Conservation (phyloP, 768 basidiomycete species). For the Clitopilus passeckerianus region DNA sequence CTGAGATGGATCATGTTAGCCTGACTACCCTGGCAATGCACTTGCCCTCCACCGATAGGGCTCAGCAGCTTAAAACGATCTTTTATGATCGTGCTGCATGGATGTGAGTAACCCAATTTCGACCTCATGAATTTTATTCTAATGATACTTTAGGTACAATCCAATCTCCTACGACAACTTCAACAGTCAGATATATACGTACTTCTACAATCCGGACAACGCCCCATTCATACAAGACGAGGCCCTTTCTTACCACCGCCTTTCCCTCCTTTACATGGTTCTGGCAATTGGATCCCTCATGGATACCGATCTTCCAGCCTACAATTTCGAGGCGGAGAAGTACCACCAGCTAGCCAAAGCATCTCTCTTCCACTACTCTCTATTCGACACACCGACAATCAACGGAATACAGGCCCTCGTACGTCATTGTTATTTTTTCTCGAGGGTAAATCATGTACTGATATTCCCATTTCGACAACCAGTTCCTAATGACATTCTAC, state of each 20-base stretch:
- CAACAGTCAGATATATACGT: slow-evolving; percentile 51
- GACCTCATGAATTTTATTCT: slow-evolving; percentile 6
- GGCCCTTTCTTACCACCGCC: slow-evolving; percentile 50
- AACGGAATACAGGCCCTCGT: slow-evolving; percentile 65
- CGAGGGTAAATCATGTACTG: slow-evolving; percentile 5
- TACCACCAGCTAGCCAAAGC: slow-evolving; percentile 66
- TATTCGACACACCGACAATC: slow-evolving; percentile 66
- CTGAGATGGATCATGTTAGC: slow-evolving; percentile 37
- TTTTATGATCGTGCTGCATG: slow-evolving; percentile 65
- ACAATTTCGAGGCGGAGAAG: slow-evolving; percentile 65
- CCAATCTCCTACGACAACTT: slow-evolving; percentile 58
- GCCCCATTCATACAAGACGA: slow-evolving; percentile 40
- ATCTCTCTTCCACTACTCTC: slow-evolving; percentile 55
- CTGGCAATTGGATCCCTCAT: slow-evolving; percentile 63
- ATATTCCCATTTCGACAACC: slow-evolving; percentile 8
- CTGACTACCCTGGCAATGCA: slow-evolving; percentile 64
- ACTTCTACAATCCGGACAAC: slow-evolving; percentile 48
- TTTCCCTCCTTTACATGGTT: slow-evolving; percentile 62
- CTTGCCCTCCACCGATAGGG: slow-evolving; percentile 56
- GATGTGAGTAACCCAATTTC: slow-evolving; percentile 45
- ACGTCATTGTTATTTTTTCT: slow-evolving; percentile 18
- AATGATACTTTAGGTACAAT: slow-evolving; percentile 48
- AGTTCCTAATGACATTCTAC: slow-evolving; percentile 71
- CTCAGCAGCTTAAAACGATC: slow-evolving; percentile 53
- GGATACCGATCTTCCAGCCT: slow-evolving; percentile 49